Base-by-base conservation (phyloP, 208 protist genomes). In the Trypanosoma platydactyli region DNA sequence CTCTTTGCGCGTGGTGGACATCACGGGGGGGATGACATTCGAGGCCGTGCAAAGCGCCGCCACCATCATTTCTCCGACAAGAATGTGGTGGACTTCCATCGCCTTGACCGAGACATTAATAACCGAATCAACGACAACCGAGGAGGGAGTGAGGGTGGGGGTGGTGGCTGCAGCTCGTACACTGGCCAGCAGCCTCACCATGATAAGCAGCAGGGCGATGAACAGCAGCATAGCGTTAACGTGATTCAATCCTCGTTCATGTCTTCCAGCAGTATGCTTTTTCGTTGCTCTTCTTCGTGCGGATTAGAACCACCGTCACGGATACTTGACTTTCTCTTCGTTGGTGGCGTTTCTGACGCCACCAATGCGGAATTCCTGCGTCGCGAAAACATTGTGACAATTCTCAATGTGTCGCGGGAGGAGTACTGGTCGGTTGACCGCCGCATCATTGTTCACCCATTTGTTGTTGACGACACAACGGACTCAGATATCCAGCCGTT, bases 321-420 rank as follows among this genome's bases (percentile, higher is more conserved):
- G 42, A 84, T 95, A 30, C 60, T 94, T 4, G 78, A 89, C 52
- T 95, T 95, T 73, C 64, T 95, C 18, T 95, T 76, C 50, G 67
- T 95, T 1, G 90, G 90, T 33, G 76, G 67, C 35, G 85, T 95
- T 7, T 59, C 75, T 35, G 87, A 95, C 55, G 90, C 90, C 9
- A 79, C 85, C 44, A 78, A 95, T 56, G 79, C 77, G 1, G 74
- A 44, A n/a, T 94, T 95, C 62, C 55, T 95, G 12, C 59, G 53
- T 16, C 56, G 64, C 12, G 71, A 93, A 65, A 54, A 89, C 51
- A 88, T 95, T 35, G 67, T 60, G 24, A 84, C 75, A 44, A 91
- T 95, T 68, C 77, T 95, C 54, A 95, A 95, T 66, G 79, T 95
- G 9, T 95, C 87, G 0, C 75, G 73, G 38, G 90, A 93, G 73